Percentiles rank a stretch among this genome's conserved stretches.
These are phyloP conservation scores for Cordyceps militaris DNA, from an alignment of 2,329 filamentous ascomycete species.

Conservation along the genomic window DNA sequence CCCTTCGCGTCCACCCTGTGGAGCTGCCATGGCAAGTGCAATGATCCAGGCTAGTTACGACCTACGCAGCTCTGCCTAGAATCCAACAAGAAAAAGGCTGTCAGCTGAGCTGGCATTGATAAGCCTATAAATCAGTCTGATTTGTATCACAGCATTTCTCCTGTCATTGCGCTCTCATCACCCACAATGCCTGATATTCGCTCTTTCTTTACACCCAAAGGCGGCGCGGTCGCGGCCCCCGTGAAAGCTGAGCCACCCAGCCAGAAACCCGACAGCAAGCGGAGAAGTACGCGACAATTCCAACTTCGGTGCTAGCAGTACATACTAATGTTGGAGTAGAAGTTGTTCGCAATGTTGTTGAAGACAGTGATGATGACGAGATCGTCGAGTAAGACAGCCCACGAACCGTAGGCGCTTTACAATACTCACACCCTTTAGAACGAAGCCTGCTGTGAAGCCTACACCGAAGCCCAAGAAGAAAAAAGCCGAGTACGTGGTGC, in stretches of 20 bases:
- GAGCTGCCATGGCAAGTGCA: conserved; percentile 26
- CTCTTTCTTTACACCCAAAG: conserved; percentile 80
- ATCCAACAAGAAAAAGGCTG: background rate
- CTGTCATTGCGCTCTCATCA: background rate
- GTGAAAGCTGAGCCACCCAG: conserved; percentile 41
- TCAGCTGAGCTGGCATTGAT: conserved; percentile 12
- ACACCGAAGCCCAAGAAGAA: conserved; percentile 44
- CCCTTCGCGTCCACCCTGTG: conserved; percentile 33
- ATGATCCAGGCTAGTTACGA: conserved; percentile 25
- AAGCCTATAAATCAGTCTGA: conserved; percentile 18
- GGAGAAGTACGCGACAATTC: background rate
- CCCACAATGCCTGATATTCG: conserved; percentile 78
- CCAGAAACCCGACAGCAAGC: conserved; percentile 40
- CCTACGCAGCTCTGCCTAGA: conserved; percentile 17
- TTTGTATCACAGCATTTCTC: background rate
- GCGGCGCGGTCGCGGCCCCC: conserved; percentile 47
- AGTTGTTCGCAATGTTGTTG: conserved; percentile 58
- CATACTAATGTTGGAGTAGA: conserved; percentile 28
- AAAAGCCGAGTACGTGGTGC: conserved; percentile 44
- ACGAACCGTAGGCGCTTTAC: background rate
- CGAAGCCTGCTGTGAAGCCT: conserved; percentile 47
- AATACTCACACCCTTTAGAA: conserved; percentile 34
- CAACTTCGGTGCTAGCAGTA: background rate
- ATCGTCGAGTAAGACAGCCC: conserved; percentile 38
- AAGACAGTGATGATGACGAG: conserved; percentile 77